Evolutionary conservation across 2,329 filamentous ascomycete species (phyloP), one percentile per base, ranked within the genome.

Genomic region (Aureobasidium sp.): DNA sequence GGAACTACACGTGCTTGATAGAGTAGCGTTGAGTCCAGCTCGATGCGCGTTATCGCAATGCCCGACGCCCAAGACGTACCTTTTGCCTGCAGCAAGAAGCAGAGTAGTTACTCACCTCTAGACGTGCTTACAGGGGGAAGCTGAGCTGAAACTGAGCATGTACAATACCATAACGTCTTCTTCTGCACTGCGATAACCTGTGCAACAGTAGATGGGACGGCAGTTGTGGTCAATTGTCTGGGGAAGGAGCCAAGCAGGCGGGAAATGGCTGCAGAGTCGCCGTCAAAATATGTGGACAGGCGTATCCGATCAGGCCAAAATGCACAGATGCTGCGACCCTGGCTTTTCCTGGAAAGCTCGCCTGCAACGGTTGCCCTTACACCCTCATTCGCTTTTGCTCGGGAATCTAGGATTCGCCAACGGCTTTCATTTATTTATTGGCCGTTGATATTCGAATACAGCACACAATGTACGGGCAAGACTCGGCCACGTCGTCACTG

Each of bases 361-460:
- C 38, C 48, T 34, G 37, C 37, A 51, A 51, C 48, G 37, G 48
- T 32, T 51, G 34, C 32, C 16, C 21, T 27, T 14, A 35, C 32
- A 37, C 44, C 44, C 32, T 37, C 44, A 3, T 21, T 41, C 37
- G 38, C n/a, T 29, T 25, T 34, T 39, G 22, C 16, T 39, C 17
- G 47, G 24, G 47, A 25, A 38, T 27, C 16, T 50, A 27, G 42
- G 42, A 45, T 34, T 50, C 32, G 21, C 17, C 48, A 51, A 51
- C 48, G 48, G 48, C 38, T 51, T 51, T 51, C 37, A 51, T 51
- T 51, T 51, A 14, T 51, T 51, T 25, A 37, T 51, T 25, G 29
- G 19, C 48, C 47, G 47, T 50, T 50, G 35, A 16, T 10, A 34
- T 40, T 39, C 25, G 19, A 6, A 35, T 29, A 10, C n/a, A n/a